Base-by-base conservation (phyloP, 495 filamentous ascomycete genomes). In the Lasiosphaeris hirsuta region DNA sequence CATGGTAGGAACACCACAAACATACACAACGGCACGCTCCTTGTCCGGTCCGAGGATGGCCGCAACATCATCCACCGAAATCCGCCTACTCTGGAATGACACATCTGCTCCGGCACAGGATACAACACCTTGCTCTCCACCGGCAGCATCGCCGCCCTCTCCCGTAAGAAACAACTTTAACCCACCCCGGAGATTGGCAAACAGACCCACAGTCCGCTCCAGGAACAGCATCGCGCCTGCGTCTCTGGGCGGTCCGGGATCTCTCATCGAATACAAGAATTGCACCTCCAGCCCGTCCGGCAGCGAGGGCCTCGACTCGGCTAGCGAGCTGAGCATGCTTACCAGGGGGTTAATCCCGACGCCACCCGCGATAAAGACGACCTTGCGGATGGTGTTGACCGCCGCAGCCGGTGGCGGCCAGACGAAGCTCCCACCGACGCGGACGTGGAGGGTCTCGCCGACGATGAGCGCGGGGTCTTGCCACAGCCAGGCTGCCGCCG, bases 1-100 rank as follows among this genome's bases (percentile, higher is more conserved):
- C 90, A 95, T 94, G 8, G 53, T 52, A 14, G 87, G 87, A 13
- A 89, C 85, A 7, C 91, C 90, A 65, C 91, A 95, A 0, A 96
- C 77, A 65, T 93, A 96, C 38, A 81, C 84, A 0, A 90, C 83
- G 2, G 84, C 80, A 0, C 70, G 59, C 7, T 67, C 56, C 36
- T 81, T 75, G 45, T 80, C 72, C 4, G 64, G 58, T 0, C 82
- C 81, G 10, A 86, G 49, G 0, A 76, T 78, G 4, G 62, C 66
- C 6, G 68, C 61, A 0, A 89, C 59, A 69, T 87, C 86, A 0
- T 69, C 49, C 0, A 75, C 54, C n/a, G 51, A 67, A 30, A 87
- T 82, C 51, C 86, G 75, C 48, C 80, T 73, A 7, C 61, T 36
- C 5, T 73, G 60, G 30, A 81, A 74, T 1, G 63, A 66, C 5